Base-by-base conservation (phyloP, 257 asterid species). In the Plantago ovata region DNA sequence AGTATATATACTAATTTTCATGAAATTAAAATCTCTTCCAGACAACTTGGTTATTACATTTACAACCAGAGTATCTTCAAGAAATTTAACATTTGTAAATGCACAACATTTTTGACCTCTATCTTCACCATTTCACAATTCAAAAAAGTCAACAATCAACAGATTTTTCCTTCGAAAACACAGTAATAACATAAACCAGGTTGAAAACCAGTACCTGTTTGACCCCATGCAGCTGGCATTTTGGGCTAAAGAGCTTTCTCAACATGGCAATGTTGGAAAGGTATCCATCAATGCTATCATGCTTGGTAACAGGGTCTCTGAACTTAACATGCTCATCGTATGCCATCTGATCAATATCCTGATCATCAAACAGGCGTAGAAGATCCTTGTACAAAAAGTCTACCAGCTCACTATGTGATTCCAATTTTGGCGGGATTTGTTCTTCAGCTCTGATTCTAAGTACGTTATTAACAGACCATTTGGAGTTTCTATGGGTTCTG, bases 351-450 rank as follows among this genome's bases (percentile, higher is more conserved):
- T 85, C 91, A 49, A 89, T 85, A 22, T 95, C 96, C 52, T 69
- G 90, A 47, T 89, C 96, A 38, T 85, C 94, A 13, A 89, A 89
- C 22, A 89, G 78, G 65, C 85, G 95, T 24, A 82, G 88, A 42
- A 79, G 86, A 56, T 89, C 96, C 69, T 81, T 75, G 78, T 85
- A 85, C 77, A 89, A 45, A 75, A 89, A 89, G 42, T 79, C 85
- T n/a, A 85, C 91, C 78, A 81, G 40, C n/a, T n/a, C n/a, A n/a
- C n/a, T n/a, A n/a, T n/a, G n/a, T 38, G 23, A 16, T 28, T 28
- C 36, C 36, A 28, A 28, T 28, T 28, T 28, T 55, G 80, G 50
- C 43, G 75, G 86, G 72, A 3, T 69, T 56, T 80, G 73, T 58
- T 78, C 77, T 51, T 72, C 82, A 46, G 78, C 83, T 41, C 79